Base-by-base conservation (phyloP, 306 rosid species). In the Casuarina glauca region DNA sequence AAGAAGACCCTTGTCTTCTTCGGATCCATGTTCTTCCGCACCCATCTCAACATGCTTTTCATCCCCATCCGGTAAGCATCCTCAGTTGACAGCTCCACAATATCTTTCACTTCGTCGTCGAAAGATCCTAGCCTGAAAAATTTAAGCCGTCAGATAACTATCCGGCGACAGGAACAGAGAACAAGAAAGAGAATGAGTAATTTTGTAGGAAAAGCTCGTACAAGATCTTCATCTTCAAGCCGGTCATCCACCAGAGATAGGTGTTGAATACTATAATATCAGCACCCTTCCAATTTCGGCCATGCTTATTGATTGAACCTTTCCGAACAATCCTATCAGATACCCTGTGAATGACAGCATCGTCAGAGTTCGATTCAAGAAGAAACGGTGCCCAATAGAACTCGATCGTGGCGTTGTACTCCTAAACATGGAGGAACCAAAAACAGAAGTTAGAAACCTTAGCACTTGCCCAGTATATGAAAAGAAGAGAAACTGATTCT, bases 341-440 rank as follows among this genome's bases (percentile, higher is more conserved):
- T 73, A 93, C 71, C 44, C 99, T 90, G 52, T 96, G 99, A 70
- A 86, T 6, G 16, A 91, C 79, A 3, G 99, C 98, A 12, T 95
- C 63, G 76, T 96, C 99, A 0, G 99, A 75, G 76, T 96, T 96
- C 5, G 99, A 96, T 77, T 96, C 94, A 0, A 96, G 87, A 72
- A 96, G 96, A 83, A 96, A 93, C 12, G 99, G 99, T 0, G 99
- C 99, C 99, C 99, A 96, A 2, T 96, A 96, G 87, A 93, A 96
- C 90, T 96, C 99, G 12, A 96, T 88, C n/a, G 98, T 96, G 2
- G 98, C 91, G 69, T 93, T 96, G 85, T 93, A 91, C 53, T 88
- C 87, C 99, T 94, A 54, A 36, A 62, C 35, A 41, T 45, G 9
- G 10, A 11, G 38, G 42, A 68, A 68, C 17, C 19, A 3, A 17